Conservation (phyloP, 352 stramenopile species). For the Thalassiosira livingstoniorum region DNA sequence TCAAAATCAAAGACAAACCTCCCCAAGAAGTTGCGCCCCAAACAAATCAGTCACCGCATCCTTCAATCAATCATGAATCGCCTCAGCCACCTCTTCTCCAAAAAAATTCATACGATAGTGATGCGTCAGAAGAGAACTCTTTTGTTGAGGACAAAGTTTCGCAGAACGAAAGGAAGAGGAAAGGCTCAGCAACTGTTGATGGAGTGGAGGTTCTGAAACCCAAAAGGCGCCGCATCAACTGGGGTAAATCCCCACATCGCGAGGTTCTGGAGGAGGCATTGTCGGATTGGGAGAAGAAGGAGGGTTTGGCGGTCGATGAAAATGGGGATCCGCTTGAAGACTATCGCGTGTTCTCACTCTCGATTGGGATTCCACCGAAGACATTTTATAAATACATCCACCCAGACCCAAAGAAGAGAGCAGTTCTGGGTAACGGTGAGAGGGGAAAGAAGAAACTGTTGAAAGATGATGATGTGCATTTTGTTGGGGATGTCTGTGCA, state of each 20-base stretch:
- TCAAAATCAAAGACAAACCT: too few relatives aligned
- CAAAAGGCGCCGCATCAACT: constrained; percentile 23
- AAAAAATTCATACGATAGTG: neutral
- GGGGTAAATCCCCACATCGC: constrained; percentile 5
- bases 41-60: neutral
- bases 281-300: constrained; percentile 19
- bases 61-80: neutral
- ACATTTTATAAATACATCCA: constrained; percentile 36
- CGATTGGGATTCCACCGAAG: constrained; percentile 1
- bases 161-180: constrained; percentile 1
- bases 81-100: neutral
- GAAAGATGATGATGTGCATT: constrained; percentile 5
- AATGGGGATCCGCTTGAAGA: constrained; percentile 4
- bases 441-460: constrained; percentile 15
- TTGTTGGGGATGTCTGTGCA: constrained; percentile 2
- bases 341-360: neutral
- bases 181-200: too few relatives aligned
- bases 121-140: neutral
- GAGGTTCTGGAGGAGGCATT: constrained; percentile 7
- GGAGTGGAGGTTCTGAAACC: too few relatives aligned
- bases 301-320: neutral
- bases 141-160: neutral
- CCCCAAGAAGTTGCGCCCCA: too few relatives aligned
- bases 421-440: constrained; percentile 1
- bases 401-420: constrained; percentile 1